These are phyloP conservation scores for Mycosphaerella sp. DNA, from an alignment of 2,329 filamentous ascomycete species.

Conservation along the genomic window DNA sequence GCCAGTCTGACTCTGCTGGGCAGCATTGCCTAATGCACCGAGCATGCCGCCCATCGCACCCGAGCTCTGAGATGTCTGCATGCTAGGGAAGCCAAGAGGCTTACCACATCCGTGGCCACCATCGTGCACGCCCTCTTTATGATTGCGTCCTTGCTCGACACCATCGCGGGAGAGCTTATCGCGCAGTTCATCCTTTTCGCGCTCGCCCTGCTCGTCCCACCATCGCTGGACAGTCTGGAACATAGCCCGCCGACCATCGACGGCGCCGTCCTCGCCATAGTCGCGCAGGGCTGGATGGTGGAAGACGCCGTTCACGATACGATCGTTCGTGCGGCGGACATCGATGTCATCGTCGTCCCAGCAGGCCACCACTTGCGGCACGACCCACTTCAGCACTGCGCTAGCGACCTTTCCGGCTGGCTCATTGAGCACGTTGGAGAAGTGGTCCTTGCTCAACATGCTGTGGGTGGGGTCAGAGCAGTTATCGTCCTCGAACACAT, in stretches of 20 bases:
- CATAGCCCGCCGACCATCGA: conserved; percentile 68
- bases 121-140: conserved; percentile 78
- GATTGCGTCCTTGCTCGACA: conserved; percentile 71
- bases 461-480: conserved; percentile 83
- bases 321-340: conserved; percentile 62
- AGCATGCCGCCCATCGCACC: conserved; percentile 42
- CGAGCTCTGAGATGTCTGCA: conserved; percentile 36
- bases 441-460: conserved; percentile 95
- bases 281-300: conserved; percentile 79
- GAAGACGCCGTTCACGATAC: conserved; percentile 75
- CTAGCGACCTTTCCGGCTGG: conserved; percentile 77
- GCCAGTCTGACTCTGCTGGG: conserved; percentile 37
- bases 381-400: conserved; percentile 70
- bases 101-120: conserved; percentile 81
- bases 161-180: conserved; percentile 71
- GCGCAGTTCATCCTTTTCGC: conserved; percentile 61
- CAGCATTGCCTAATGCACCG: conserved; percentile 31
- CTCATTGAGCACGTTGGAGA: conserved; percentile 83
- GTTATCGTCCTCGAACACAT: conserved; percentile 76
- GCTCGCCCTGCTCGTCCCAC: conserved; percentile 65
- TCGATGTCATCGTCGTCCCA: conserved; percentile 75
- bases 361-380: conserved; percentile 80
- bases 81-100: conserved; percentile 68
- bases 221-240: conserved; percentile 74
- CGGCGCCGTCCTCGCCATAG: conserved; percentile 61